phyloP scores from a whole-genome alignment of 805 yeast genomes.

The Deakozyma indianensis region DNA sequence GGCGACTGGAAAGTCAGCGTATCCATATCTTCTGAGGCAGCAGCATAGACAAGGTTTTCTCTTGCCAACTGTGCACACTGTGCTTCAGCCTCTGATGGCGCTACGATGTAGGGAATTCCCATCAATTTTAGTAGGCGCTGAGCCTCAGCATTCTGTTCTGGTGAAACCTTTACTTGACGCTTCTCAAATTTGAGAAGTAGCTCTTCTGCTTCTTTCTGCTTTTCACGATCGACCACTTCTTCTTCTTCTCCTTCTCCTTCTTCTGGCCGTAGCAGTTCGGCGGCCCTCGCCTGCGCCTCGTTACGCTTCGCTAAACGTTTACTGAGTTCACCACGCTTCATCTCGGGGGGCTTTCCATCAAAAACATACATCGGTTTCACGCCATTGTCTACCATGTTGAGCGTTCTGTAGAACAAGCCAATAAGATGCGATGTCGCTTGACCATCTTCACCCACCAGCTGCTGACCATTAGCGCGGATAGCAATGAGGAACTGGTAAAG shows the following conservation, averaged over 20 bases:
- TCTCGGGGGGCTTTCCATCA: conserved; percentile 93
- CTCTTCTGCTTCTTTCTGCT: conserved; percentile 51
- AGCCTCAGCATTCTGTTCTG: conserved; percentile 90
- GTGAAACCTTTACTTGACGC: conserved; percentile 76
- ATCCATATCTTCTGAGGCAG: conserved; percentile 99
- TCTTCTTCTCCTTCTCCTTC: background rate
- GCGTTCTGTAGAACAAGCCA: conserved; percentile 93
- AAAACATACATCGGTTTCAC: conserved; percentile 93
- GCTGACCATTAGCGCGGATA: conserved; percentile 93
- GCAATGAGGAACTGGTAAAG: conserved; percentile 91
- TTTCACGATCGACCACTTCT: background rate
- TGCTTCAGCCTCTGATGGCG: conserved; percentile 98
- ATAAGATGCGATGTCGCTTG: conserved; percentile 83
- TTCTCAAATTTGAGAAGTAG: conserved; percentile 66
- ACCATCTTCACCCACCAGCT: conserved; percentile 75
- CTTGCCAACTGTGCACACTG: conserved; percentile 91
- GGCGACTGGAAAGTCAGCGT: conserved; percentile 88
- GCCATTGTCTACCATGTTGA: conserved; percentile 82
- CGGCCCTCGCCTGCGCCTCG: conserved; percentile 66
- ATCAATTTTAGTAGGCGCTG: conserved; percentile 62
- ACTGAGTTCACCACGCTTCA: conserved; percentile 85
- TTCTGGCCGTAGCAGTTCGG: conserved; percentile 25
- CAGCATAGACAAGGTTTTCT: conserved; percentile 86
- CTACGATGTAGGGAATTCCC: conserved; percentile 91
- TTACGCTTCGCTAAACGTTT: conserved; percentile 71